Percentiles rank a stretch among this genome's conserved stretches.
Conservation (phyloP, 768 basidiomycete species). For the Leccinum subgranulosum region DNA sequence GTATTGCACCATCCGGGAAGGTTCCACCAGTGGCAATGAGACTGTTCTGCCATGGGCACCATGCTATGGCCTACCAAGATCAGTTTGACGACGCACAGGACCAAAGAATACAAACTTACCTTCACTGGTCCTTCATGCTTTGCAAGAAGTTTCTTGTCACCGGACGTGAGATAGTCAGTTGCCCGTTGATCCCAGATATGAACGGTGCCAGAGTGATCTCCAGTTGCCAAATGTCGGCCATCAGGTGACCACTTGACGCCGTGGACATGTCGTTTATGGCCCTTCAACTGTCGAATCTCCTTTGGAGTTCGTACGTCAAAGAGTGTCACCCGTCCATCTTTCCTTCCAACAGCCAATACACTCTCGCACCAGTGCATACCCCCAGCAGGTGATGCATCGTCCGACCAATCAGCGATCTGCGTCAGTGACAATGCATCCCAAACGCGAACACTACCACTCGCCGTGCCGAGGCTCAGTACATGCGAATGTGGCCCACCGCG, state of each 20-base stretch:
- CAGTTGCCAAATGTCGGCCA: constrained; percentile 38
- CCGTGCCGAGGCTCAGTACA: constrained; percentile 52
- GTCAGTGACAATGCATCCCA: constrained; percentile 45
- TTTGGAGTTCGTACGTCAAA: constrained; percentile 35
- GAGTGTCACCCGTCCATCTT: constrained; percentile 37
- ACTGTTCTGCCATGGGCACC: constrained; percentile 72
- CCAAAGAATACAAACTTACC: constrained; percentile 21
- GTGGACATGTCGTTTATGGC: constrained; percentile 35
- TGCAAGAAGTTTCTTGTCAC: constrained; percentile 36
- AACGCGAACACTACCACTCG: constrained; percentile 46
- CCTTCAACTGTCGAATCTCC: constrained; percentile 26
- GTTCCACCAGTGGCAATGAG: constrained; percentile 67
- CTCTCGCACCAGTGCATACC: constrained; percentile 40
- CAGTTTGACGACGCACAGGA: neutral
- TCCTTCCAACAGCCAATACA: constrained; percentile 38
- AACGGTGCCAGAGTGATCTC: constrained; percentile 40
- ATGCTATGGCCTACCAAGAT: constrained; percentile 55
- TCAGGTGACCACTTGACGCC: constrained; percentile 42
- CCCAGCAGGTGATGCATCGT: constrained; percentile 33
- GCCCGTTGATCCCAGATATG: constrained; percentile 45
- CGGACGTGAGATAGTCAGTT: constrained; percentile 27
- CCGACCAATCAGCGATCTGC: constrained; percentile 33
- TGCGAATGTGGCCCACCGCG: constrained; percentile 38
- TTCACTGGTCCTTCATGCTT: constrained; percentile 45
- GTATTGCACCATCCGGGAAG: constrained; percentile 57